Base-by-base conservation (phyloP, 768 basidiomycete species). In the Tephrocybe rancida region DNA sequence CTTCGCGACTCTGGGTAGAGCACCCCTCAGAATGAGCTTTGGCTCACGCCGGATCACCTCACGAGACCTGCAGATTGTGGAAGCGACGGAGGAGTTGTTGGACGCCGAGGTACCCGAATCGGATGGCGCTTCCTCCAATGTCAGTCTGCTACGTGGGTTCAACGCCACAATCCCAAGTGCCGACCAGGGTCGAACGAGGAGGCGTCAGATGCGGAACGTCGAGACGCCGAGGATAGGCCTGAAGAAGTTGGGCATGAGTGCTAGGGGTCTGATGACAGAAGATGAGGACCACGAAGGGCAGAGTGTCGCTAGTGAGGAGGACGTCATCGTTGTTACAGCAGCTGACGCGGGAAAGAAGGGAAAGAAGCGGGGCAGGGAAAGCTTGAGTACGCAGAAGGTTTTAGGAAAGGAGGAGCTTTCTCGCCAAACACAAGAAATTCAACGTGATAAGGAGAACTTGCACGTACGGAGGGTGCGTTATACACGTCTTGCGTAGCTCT, bases 131-230 rank as follows among this genome's bases (percentile, higher is more conserved):
- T 87, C 87, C 4, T 78, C 81, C 14, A 82, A 84, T 62, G 86
- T 95, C 46, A 92, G 90, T 62, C 77, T 98, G 29, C 73, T 97
- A 37, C 84, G 88, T 41, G 96, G 96, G 0, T 98, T 98, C 70
- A 89, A 92, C 63, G 96, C 96, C 16, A 98, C 96, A 2, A 90
- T 97, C 38, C 96, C 96, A 11, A 90, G 89, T 64, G 84, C 95
- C 34, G 89, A 93, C 60, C 81, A 85, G 65, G 80, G 91, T 49
- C 86, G 89, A 56, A 76, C 83, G 13, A 77, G 94, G 55, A 71
- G 95, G 57, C 72, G 93, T 53, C 87, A 92, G 67, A 84, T 90
- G 70, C 79, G 95, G 54, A 90, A 86, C 60, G 83, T 92, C 13
- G 88, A 92, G 3, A 81, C 86, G 11, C 87, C 86, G 25, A 80